Percentiles rank a stretch among this genome's conserved stretches.
Evolutionary conservation across 768 basidiomycete genomes (phyloP).

Genomic region (Suillus variegatus): DNA sequence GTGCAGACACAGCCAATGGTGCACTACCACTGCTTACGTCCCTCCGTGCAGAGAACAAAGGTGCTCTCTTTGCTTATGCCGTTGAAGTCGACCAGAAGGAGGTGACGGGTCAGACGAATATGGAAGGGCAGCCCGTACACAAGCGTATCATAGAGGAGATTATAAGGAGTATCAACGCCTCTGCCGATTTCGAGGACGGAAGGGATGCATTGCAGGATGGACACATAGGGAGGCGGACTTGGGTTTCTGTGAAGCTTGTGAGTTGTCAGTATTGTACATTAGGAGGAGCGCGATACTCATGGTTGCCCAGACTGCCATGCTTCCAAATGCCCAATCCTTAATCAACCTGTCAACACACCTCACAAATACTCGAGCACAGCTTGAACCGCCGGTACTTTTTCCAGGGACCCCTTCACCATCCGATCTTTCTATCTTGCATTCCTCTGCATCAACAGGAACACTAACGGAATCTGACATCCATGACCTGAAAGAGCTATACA

Average conservation of each 20-base stretch:
- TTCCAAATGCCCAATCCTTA: conserved; percentile 63
- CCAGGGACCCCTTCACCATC: conserved; percentile 65
- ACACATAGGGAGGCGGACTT: conserved; percentile 55
- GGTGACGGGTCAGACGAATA: conserved; percentile 35
- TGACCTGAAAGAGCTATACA: conserved; percentile 60
- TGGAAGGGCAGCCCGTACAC: conserved; percentile 39
- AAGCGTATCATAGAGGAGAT: conserved; percentile 76
- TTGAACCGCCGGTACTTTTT: conserved; percentile 47
- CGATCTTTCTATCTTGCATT: conserved; percentile 57
- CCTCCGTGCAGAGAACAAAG: conserved; percentile 70
- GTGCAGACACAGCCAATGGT: conserved; percentile 77
- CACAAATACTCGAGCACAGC: conserved; percentile 40
- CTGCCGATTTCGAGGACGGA: conserved; percentile 76
- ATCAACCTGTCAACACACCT: conserved; percentile 64
- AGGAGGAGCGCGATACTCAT: background rate
- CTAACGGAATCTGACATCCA: conserved; percentile 59
- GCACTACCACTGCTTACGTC: conserved; percentile 63
- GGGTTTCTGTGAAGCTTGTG: conserved; percentile 86
- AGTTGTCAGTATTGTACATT: conserved; percentile 22
- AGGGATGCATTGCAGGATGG: conserved; percentile 21
- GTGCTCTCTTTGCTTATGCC: conserved; percentile 78
- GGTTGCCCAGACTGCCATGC: conserved; percentile 58
- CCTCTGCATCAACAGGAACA: conserved; percentile 16
- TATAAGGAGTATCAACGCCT: conserved; percentile 72
- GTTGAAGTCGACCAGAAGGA: conserved; percentile 78